Evolutionary conservation across 2,329 filamentous ascomycete species (phyloP).

Genomic region (Cercospora brassicicola): DNA sequence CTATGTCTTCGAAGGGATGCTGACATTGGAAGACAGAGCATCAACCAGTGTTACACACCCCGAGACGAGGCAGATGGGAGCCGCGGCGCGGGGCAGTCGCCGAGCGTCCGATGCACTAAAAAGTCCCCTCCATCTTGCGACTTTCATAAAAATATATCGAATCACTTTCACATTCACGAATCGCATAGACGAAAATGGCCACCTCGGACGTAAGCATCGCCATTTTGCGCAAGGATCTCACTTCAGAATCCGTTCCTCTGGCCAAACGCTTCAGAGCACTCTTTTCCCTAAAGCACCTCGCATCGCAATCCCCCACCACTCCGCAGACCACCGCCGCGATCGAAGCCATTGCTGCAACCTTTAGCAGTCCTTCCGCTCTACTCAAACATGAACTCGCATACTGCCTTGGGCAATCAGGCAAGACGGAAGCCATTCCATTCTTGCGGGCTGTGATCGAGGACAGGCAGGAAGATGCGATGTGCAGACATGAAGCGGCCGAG

Average conservation of each 20-base stretch:
- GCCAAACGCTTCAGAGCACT: constrained; percentile 91
- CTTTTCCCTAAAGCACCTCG: constrained; percentile 95
- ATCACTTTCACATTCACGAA: background rate
- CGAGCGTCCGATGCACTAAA: constrained; percentile 1
- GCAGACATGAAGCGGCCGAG: constrained; percentile 93
- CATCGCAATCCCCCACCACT: constrained; percentile 62
- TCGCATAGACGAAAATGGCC: constrained; percentile 6
- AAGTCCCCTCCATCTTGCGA: background rate
- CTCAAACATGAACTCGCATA: constrained; percentile 97
- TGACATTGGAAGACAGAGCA: background rate
- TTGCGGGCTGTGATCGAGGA: constrained; percentile 74
- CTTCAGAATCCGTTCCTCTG: constrained; percentile 76
- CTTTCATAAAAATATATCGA: background rate
- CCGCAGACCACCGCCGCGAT: constrained; percentile 63
- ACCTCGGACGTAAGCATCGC: constrained; percentile 52
- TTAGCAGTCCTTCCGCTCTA: constrained; percentile 80
- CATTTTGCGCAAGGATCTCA: constrained; percentile 72
- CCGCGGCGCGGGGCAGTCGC: background rate
- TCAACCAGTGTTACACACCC: background rate
- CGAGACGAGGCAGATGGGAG: background rate
- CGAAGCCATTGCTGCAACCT: constrained; percentile 82
- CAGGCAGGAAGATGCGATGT: constrained; percentile 86
- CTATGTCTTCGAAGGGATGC: background rate
- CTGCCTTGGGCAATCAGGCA: constrained; percentile 87
- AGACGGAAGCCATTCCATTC: constrained; percentile 70